Percentiles rank a stretch among this genome's conserved stretches.
Evolutionary conservation across 1,284 basidiomycete genomes (phyloP).

Genomic region (Neotropicomus parvogracilis): DNA sequence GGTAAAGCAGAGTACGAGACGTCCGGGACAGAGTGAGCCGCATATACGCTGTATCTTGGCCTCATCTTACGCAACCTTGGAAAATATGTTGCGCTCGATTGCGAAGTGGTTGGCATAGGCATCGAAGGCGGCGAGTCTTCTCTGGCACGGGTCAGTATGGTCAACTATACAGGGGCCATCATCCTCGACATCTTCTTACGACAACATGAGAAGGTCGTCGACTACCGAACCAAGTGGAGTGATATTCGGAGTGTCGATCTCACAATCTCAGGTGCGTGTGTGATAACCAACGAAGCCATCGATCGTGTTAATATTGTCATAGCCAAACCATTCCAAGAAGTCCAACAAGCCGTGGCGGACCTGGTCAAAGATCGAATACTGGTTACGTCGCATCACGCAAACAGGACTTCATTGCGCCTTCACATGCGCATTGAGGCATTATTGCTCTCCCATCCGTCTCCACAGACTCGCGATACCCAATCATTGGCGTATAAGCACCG

Average conservation of each 20-base stretch:
- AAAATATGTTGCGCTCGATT: constrained; percentile 84
- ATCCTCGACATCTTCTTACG: constrained; percentile 85
- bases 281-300: no score
- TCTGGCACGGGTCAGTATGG: constrained; percentile 74
- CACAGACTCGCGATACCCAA: constrained; percentile 83
- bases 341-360: constrained; percentile 79
- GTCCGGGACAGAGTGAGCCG: constrained; percentile 45
- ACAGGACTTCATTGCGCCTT: neutral
- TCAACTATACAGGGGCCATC: constrained; percentile 30
- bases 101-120: constrained; percentile 97
- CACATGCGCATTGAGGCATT: constrained; percentile 60
- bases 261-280: constrained; percentile 49
- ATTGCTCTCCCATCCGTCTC: constrained; percentile 84
- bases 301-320: no score
- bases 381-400: constrained; percentile 42
- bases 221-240: constrained; percentile 91
- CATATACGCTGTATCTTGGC: neutral
- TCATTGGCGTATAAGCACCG: constrained; percentile 53
- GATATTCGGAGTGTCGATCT: constrained; percentile 82
- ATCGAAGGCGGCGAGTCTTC: constrained; percentile 75
- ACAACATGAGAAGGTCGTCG: constrained; percentile 86
- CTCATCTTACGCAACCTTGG: constrained; percentile 51
- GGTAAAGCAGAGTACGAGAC: constrained; percentile 43
- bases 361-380: constrained; percentile 79
- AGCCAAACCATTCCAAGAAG: constrained; percentile 78